Percentiles rank a stretch among this genome's conserved stretches.
Conservation (phyloP, 1,284 basidiomycete species). For the Ganoderma leucocontextum region DNA sequence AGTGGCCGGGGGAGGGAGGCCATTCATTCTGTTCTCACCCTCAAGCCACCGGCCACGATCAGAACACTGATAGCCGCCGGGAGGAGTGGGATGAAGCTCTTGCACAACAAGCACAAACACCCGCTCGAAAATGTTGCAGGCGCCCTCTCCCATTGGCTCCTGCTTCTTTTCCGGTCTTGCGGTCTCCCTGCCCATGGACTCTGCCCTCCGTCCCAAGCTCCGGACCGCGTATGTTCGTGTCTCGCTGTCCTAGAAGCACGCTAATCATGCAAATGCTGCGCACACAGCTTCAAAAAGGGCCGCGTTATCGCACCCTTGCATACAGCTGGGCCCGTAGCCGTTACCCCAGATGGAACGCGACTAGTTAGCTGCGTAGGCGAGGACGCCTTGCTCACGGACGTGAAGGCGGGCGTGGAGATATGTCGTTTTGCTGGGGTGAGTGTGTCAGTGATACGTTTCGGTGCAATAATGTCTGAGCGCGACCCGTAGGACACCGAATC, state of each 20-base stretch:
- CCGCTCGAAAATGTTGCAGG: conserved; percentile 31
- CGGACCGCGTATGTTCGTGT: conserved; percentile 65
- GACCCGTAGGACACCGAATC: conserved; percentile 67
- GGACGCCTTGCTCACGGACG: conserved; percentile 85
- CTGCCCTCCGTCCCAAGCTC: conserved; percentile 50
- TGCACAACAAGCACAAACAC: conserved; percentile 40
- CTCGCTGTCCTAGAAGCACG: background rate
- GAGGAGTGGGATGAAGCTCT: conserved; percentile 32
- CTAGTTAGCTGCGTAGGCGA: conserved; percentile 91
- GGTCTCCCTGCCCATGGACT: conserved; percentile 35
- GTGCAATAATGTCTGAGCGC: conserved; percentile 7
- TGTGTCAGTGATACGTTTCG: conserved; percentile 30
- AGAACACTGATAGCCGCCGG: conserved; percentile 33
- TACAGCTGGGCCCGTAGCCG: conserved; percentile 86
- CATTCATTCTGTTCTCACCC: conserved; percentile 28
- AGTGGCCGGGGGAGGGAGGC: conserved; percentile 16
- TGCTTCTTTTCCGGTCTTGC: conserved; percentile 6
- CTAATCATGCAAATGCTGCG: conserved; percentile 7
- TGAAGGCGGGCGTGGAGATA: conserved; percentile 77
- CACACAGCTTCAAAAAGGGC: conserved; percentile 74
- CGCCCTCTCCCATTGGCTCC: conserved; percentile 21
- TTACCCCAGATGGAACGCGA: conserved; percentile 81
- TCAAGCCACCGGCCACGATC: conserved; percentile 21
- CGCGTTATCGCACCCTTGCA: conserved; percentile 82
- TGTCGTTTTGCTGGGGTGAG: conserved; percentile 86